phyloP scores from a whole-genome alignment of 208 protist genomes.

The Leishmania lainsoni region DNA sequence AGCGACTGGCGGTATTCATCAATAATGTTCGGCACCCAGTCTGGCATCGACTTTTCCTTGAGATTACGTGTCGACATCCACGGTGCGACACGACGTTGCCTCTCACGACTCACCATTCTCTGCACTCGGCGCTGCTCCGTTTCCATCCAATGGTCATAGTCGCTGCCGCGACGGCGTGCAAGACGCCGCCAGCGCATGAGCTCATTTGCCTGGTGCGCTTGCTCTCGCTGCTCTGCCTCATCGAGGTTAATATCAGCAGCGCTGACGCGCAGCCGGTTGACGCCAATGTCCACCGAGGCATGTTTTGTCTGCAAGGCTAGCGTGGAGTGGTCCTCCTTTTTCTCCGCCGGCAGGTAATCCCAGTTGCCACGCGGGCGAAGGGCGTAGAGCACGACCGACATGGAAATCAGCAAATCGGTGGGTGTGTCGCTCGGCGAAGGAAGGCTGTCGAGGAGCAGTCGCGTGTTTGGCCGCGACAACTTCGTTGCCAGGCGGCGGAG shows the following conservation, averaged over 20 bases:
- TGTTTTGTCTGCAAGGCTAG: slow-evolving; percentile 52
- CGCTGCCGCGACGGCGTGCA: slow-evolving; percentile 38
- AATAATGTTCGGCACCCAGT: slow-evolving; percentile 88
- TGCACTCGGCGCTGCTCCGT: slow-evolving; percentile 66
- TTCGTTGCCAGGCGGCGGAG: slow-evolving; percentile 45
- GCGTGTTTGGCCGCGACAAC: slow-evolving; percentile 51
- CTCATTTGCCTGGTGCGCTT: slow-evolving; percentile 63
- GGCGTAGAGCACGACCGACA: slow-evolving; percentile 76
- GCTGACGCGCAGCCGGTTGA: slow-evolving; percentile 67
- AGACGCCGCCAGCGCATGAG: slow-evolving; percentile 74
- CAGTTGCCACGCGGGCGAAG: slow-evolving; percentile 77
- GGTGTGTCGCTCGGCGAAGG: slow-evolving; percentile 30
- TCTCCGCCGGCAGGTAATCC: slow-evolving; percentile 77
- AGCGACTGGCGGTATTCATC: slow-evolving; percentile 87
- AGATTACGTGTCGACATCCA: slow-evolving; percentile 36
- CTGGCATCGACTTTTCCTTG: slow-evolving; percentile 46
- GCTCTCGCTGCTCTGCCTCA: slow-evolving; percentile 72
- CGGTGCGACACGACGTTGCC: slow-evolving; percentile 34
- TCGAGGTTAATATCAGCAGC: slow-evolving; percentile 68
- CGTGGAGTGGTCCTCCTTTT: slow-evolving; percentile 34
- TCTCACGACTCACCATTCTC: slow-evolving; percentile 57
- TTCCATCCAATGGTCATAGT: slow-evolving; percentile 89
- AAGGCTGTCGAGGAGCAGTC: slow-evolving; percentile 66
- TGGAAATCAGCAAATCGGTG: slow-evolving; percentile 61
- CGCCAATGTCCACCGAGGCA: slow-evolving; percentile 69